Evolutionary conservation across 2,329 filamentous ascomycete species (phyloP), one percentile per base, ranked within the genome.

Genomic region (Zymoseptoria brevis): DNA sequence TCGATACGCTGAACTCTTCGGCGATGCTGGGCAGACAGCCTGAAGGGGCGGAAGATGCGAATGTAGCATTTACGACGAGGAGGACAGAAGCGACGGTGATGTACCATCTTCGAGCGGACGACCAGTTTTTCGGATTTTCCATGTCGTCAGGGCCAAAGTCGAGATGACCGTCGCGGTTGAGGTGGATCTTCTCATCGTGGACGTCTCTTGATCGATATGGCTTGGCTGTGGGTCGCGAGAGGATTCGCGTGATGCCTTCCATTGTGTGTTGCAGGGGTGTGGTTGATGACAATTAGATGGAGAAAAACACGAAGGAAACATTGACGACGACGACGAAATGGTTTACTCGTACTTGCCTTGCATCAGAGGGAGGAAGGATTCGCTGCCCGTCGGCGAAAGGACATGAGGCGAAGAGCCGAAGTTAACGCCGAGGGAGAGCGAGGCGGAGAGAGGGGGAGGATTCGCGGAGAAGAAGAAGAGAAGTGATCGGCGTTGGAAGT

Each of bases 11-110:
- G 56, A 84, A 81, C 13, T 77, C 68, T 59, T 75, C 60, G 1
- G 74, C 68, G 50, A 81, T 80, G 50, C 76, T 74, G 54, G 71
- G 55, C 13, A 75, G 62, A 61, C 66, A 71, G 2, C 71, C 75
- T 48, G 74, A 77, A 8, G 71, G 74, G 26, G 72, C 71, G n/a
- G 75, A 76, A 3, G 78, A 79, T 19, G 80, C 80, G 61, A 83
- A 82, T 0, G 80, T 82, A 1, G 79, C 80, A 64, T 83, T 83
- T 62, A 82, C 74, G 35, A 82, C 79, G 16, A 80, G 74, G 11
- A 77, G 57, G 8, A 80, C 74, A 29, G 75, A 67, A 19, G 71
- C 67, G 7, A 74, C 56, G 2, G 78, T 80, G 52, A 81, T 73
- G 57, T 68, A 72, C 61, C 72, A 71, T 48, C 76, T 73, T 22